Conservation (phyloP, 345 rosid species). For the Angophora floribunda region DNA sequence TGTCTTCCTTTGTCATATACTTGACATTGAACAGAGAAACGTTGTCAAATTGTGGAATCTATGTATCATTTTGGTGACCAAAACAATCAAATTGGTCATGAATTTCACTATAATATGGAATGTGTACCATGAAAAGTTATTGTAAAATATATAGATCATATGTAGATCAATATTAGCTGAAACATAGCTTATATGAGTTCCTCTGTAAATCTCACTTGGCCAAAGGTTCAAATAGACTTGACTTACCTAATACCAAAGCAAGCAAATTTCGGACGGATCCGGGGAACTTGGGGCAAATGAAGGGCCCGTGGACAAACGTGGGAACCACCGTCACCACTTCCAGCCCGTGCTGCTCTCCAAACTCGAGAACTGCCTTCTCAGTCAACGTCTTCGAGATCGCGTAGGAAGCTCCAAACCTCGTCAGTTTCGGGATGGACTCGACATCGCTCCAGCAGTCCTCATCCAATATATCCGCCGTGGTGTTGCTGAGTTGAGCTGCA, state of each 20-base stretch:
- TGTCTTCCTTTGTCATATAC: not conserved
- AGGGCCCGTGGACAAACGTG: slow-evolving; percentile 21
- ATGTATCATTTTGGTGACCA: not conserved
- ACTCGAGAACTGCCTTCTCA: slow-evolving; percentile 18
- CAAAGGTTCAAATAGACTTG: not conserved
- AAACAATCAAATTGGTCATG: not conserved
- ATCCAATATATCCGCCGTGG: not conserved
- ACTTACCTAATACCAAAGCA: slow-evolving; percentile 11
- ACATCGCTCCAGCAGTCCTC: slow-evolving; percentile 25
- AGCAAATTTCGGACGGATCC: slow-evolving; percentile 1
- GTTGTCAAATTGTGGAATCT: not conserved
- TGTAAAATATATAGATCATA: not conserved
- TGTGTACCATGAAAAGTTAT: not conserved
- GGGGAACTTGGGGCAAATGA: slow-evolving; percentile 12
- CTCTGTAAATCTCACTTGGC: not conserved
- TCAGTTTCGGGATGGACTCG: not conserved
- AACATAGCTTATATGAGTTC: not conserved
- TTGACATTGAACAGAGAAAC: not conserved
- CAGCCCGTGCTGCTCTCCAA: slow-evolving; percentile 14
- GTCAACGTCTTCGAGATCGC: slow-evolving; percentile 11
- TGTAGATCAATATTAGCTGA: not conserved
- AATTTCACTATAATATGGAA: not conserved
- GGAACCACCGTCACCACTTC: slow-evolving; percentile 26
- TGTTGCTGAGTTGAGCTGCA: not conserved
- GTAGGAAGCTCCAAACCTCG: not conserved